phyloP scores from a whole-genome alignment of 345 rosid species.

The Eucalyptus polyanthemos region DNA sequence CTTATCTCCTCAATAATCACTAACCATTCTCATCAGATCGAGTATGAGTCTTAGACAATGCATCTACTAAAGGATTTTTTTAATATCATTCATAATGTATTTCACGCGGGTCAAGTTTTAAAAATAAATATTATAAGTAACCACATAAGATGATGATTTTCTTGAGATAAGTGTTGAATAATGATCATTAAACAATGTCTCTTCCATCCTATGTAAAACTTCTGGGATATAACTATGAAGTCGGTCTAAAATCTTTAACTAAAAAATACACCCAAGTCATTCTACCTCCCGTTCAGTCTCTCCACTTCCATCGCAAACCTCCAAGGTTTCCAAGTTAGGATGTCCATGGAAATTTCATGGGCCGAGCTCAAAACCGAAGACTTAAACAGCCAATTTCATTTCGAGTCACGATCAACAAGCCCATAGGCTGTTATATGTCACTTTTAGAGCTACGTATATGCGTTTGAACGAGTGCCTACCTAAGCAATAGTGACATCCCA shows the following conservation, averaged over 20 bases:
- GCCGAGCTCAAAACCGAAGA: neutral
- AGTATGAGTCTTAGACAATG: neutral
- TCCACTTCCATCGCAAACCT: neutral
- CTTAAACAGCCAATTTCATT: neutral
- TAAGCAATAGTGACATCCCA: neutral
- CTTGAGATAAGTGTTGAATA: neutral
- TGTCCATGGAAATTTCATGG: neutral
- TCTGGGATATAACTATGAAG: neutral
- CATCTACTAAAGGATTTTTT: neutral
- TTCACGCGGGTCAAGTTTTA: accelerated
- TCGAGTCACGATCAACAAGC: neutral
- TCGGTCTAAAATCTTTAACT: neutral
- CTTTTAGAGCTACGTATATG: neutral
- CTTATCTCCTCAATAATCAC: neutral
- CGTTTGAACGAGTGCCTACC: neutral
- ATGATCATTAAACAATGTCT: neutral
- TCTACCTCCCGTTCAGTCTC: neutral
- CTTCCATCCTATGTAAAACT: neutral
- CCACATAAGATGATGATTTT: neutral
- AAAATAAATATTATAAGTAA: neutral
- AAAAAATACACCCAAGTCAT: neutral
- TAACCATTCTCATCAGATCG: neutral
- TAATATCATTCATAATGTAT: neutral
- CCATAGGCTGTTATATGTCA: neutral
- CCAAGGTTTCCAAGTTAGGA: neutral